These are phyloP conservation scores for Ceratobasidium sp. DNA, from an alignment of 1,284 basidiomycete genomes.

Conservation along the genomic window DNA sequence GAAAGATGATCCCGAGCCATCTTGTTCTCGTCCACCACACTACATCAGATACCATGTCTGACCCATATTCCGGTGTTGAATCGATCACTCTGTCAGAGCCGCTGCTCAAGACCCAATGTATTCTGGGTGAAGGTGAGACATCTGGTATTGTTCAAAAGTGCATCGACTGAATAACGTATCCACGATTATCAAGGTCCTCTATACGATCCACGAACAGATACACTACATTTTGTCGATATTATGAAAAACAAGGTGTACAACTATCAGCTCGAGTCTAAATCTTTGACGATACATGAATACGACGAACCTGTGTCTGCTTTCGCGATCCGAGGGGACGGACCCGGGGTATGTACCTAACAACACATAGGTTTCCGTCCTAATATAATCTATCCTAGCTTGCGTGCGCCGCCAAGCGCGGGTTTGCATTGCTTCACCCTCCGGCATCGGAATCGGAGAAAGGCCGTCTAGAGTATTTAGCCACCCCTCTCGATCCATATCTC, in stretches of 20 bases:
- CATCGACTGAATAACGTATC: background rate
- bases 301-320: conserved; percentile 63
- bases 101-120: conserved; percentile 63
- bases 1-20: background rate
- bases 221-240: conserved; percentile 73
- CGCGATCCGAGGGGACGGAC: conserved; percentile 56
- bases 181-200: conserved; percentile 58
- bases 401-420: conserved; percentile 61
- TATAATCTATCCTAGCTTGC: conserved; percentile 57
- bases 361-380: background rate
- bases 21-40: background rate
- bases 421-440: conserved; percentile 54
- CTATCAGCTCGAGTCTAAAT: conserved; percentile 54
- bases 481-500: conserved; percentile 58
- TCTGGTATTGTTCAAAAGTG: conserved; percentile 44
- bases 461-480: conserved; percentile 56
- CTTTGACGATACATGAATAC: conserved; percentile 58
- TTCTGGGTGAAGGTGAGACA: conserved; percentile 68
- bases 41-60: conserved; percentile 13
- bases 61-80: conserved; percentile 19
- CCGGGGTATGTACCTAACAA: conserved; percentile 52
- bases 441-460: conserved; percentile 48
- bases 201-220: conserved; percentile 61
- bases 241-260: conserved; percentile 65
- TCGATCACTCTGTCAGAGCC: conserved; percentile 53